Evolutionary conservation across 2,329 filamentous ascomycete species (phyloP).

Genomic region (Dactylellina drechsleri): DNA sequence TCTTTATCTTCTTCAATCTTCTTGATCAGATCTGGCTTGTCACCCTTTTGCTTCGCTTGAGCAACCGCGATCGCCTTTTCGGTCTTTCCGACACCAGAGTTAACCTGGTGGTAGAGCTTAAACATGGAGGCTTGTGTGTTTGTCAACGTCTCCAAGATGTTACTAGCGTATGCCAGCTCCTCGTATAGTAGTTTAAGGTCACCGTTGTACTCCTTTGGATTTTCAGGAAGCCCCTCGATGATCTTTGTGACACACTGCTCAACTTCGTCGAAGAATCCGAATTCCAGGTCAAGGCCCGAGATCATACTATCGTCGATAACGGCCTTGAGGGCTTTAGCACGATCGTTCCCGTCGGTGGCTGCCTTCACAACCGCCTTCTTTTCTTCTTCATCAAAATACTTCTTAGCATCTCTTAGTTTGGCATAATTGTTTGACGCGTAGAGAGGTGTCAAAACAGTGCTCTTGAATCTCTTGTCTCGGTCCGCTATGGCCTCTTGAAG

Average conservation of each 20-base stretch:
- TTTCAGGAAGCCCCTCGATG: constrained; percentile 38
- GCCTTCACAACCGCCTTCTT: constrained; percentile 56
- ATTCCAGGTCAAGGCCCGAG: constrained; percentile 50
- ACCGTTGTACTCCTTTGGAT: constrained; percentile 43
- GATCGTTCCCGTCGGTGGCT: constrained; percentile 42
- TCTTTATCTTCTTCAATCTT: constrained; percentile 48
- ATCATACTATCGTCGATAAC: constrained; percentile 55
- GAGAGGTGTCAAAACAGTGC: constrained; percentile 57
- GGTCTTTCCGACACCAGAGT: constrained; percentile 24
- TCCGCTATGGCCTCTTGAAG: constrained; percentile 57
- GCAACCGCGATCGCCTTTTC: constrained; percentile 40
- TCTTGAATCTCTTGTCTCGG: constrained; percentile 57
- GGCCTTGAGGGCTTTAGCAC: constrained; percentile 48
- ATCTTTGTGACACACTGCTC: constrained; percentile 42
- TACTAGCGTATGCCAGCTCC: constrained; percentile 39
- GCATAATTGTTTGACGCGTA: constrained; percentile 57
- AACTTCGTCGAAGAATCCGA: constrained; percentile 53
- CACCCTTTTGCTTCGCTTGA: constrained; percentile 49
- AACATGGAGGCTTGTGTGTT: constrained; percentile 49
- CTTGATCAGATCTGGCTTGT: constrained; percentile 39
- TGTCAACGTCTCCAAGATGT: constrained; percentile 41
- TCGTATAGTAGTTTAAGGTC: constrained; percentile 29
- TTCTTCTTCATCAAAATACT: constrained; percentile 59
- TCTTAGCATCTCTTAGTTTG: constrained; percentile 58
- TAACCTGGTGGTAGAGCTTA: constrained; percentile 53